Conservation (phyloP, 176 grass and related monocot species). For the Zizania latifolia region DNA sequence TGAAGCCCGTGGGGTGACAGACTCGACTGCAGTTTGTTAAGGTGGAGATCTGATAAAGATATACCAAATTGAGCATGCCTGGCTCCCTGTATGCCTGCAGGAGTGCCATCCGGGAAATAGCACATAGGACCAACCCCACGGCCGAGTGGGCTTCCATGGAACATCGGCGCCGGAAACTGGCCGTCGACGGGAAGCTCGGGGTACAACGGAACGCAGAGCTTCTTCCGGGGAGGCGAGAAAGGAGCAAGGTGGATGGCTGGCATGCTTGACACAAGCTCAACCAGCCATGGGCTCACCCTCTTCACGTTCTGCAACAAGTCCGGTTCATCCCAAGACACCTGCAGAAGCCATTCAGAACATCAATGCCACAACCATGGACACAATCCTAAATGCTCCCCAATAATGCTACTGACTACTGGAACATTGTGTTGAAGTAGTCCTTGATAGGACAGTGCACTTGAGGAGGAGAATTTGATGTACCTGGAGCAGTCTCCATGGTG, state of each 20-base stretch:
- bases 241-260: constrained; percentile 64
- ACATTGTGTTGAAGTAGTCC: constrained; percentile 13
- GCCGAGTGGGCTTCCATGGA: constrained; percentile 48
- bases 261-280: constrained; percentile 82
- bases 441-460: constrained; percentile 4
- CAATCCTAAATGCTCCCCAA: neutral
- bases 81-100: constrained; percentile 99
- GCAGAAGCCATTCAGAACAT: constrained; percentile 14
- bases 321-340: constrained; percentile 97
- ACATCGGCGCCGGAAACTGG: constrained; percentile 50
- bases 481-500: constrained; percentile 93
- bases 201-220: constrained; percentile 53
- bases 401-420: neutral
- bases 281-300: constrained; percentile 86
- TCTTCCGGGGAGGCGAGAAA: constrained; percentile 91
- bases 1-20: constrained; percentile 47
- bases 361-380: constrained; percentile 9
- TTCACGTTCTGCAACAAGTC: constrained; percentile 98
- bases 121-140: constrained; percentile 45
- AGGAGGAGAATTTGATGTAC: constrained; percentile 23
- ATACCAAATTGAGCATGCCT: constrained; percentile 99
- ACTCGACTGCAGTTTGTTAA: constrained; percentile 69
- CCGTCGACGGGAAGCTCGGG: constrained; percentile 48
- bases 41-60: constrained; percentile 74
- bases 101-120: constrained; percentile 70